These are phyloP conservation scores for Aeminium ludgeri DNA, from an alignment of 495 filamentous ascomycete genomes.

Conservation along the genomic window DNA sequence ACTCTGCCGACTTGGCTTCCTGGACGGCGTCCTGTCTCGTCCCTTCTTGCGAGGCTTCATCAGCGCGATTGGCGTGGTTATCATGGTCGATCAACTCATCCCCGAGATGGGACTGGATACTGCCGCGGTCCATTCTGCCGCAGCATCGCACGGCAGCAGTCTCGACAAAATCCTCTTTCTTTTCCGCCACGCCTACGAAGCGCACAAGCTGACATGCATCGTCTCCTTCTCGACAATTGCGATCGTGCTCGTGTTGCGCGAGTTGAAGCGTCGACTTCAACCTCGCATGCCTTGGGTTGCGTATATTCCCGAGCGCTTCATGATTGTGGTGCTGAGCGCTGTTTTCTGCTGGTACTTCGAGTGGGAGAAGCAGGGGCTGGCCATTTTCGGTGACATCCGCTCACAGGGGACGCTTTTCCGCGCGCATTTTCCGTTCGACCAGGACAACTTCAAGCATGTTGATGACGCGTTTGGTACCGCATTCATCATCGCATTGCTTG, in stretches of 20 bases:
- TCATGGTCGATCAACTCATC: conserved; percentile 85
- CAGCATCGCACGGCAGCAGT: conserved; percentile 63
- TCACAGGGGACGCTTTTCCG: conserved; percentile 51
- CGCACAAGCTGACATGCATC: conserved; percentile 55
- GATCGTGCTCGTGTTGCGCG: conserved; percentile 69
- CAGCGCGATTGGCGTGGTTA: conserved; percentile 87
- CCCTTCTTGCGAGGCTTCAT: conserved; percentile 93
- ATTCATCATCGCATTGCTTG: conserved; percentile 83
- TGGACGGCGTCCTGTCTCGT: conserved; percentile 84
- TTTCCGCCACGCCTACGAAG: conserved; percentile 40
- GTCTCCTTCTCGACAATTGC: conserved; percentile 66
- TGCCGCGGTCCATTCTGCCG: conserved; percentile 35
- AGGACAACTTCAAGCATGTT: conserved; percentile 58
- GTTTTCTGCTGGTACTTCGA: conserved; percentile 59
- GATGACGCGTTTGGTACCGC: conserved; percentile 79
- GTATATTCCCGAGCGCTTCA: conserved; percentile 82
- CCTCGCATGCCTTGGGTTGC: conserved; percentile 65
- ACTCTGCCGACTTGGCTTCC: conserved; percentile 68
- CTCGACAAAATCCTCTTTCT: conserved; percentile 74
- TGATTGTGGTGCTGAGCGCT: conserved; percentile 76
- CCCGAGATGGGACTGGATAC: conserved; percentile 69
- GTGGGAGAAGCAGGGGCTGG: conserved; percentile 69
- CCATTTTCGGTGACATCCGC: conserved; percentile 66
- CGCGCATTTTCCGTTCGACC: conserved; percentile 71
- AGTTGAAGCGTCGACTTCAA: conserved; percentile 67